phyloP scores from a whole-genome alignment of 305 asterid genomes.

The Caryopteris hybrid region DNA sequence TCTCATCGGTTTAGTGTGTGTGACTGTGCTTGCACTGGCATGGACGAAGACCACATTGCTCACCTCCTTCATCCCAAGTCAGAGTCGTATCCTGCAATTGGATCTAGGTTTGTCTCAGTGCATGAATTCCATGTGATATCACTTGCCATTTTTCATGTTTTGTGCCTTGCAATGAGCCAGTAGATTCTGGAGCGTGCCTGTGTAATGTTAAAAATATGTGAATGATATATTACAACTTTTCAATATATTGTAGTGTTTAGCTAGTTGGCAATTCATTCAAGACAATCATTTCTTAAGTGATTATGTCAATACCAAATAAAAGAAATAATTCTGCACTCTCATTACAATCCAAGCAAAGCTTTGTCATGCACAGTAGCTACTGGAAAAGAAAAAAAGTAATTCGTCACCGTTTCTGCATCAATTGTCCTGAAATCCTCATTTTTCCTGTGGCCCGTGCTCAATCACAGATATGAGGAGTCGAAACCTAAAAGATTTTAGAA shows the following conservation, averaged over 20 bases:
- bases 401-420: neutral
- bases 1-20: conserved; percentile 67
- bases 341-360: neutral
- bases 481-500: conserved; percentile 4
- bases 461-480: neutral
- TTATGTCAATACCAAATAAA: neutral
- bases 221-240: neutral
- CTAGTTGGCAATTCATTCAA: neutral
- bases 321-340: neutral
- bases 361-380: too few species aligned
- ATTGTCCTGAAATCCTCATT: neutral
- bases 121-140: conserved; percentile 10
- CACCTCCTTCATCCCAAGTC: conserved; percentile 56
- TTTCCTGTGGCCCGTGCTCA: neutral
- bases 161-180: neutral
- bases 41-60: conserved; percentile 70
- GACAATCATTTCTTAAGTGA: neutral
- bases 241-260: neutral
- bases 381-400: neutral
- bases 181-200: neutral
- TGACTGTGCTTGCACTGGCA: conserved; percentile 60
- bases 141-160: neutral
- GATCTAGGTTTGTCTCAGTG: conserved; percentile 49
- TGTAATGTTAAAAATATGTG: neutral
- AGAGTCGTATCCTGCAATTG: conserved; percentile 33